Evolutionary conservation across 352 stramenopile species (phyloP).

Genomic region (Albugo candida): DNA sequence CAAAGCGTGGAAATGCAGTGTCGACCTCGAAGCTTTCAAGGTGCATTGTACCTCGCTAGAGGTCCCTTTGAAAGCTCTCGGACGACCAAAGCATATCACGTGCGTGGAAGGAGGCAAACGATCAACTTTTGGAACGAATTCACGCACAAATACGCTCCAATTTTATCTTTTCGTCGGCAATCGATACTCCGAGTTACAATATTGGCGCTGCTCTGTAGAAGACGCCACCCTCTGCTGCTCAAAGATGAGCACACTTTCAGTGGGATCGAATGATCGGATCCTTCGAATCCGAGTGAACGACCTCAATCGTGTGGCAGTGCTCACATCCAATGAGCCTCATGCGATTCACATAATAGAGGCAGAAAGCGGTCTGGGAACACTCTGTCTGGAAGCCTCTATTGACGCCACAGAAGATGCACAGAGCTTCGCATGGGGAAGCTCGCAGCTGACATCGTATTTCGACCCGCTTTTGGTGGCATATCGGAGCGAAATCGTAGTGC

Average conservation of each 20-base stretch:
- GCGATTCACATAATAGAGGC: conserved; percentile 53
- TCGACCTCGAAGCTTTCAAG: conserved; percentile 11
- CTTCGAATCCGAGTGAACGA: conserved; percentile 71
- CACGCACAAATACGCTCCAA: conserved; percentile 2
- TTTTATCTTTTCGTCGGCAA: conserved; percentile 42
- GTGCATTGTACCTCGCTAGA: conserved; percentile 30
- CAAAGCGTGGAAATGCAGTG: conserved; percentile 44
- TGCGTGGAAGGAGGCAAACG: conserved; percentile 54
- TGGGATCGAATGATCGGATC: conserved; percentile 12
- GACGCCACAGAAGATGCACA: conserved; percentile 28
- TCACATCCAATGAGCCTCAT: conserved; percentile 24
- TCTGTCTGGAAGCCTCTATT: conserved; percentile 49
- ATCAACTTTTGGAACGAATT: conserved; percentile 46
- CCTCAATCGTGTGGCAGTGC: conserved; percentile 54
- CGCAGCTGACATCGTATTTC: conserved; percentile 71
- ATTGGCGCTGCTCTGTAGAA: conserved; percentile 51
- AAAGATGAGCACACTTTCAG: conserved; percentile 33
- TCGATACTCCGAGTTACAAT: conserved; percentile 28
- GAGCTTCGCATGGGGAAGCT: conserved; percentile 60
- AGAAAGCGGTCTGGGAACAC: conserved; percentile 59
- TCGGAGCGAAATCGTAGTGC: conserved; percentile 41
- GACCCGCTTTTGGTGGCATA: conserved; percentile 61
- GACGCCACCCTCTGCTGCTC: conserved; percentile 36
- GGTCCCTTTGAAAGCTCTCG: conserved; percentile 24
- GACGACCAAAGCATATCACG: conserved; percentile 39